phyloP scores from a whole-genome alignment of 768 basidiomycete species.

The Termitomyces sp. region DNA sequence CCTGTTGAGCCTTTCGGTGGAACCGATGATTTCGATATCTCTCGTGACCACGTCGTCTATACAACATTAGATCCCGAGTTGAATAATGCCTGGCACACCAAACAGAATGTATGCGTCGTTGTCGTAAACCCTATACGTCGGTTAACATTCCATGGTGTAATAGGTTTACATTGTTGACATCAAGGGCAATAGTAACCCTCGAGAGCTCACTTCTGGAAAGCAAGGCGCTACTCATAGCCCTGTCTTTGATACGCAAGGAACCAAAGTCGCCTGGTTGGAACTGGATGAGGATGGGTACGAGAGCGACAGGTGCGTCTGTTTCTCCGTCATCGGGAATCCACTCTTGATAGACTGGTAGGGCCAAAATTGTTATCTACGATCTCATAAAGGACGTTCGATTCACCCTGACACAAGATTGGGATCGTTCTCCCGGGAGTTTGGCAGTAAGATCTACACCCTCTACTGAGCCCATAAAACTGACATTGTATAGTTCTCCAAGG shows the following conservation, averaged over 20 bases:
- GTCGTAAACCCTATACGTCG: neutral
- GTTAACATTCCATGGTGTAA: neutral
- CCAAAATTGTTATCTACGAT: constrained; percentile 79
- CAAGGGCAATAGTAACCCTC: constrained; percentile 41
- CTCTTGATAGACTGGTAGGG: constrained; percentile 32
- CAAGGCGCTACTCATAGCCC: constrained; percentile 84
- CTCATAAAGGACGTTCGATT: constrained; percentile 61
- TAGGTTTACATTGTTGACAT: constrained; percentile 73
- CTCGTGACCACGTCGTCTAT: constrained; percentile 66
- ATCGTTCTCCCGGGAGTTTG: constrained; percentile 66
- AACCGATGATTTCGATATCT: constrained; percentile 76
- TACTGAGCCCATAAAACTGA: neutral
- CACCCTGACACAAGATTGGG: constrained; percentile 81
- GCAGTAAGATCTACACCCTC: constrained; percentile 39
- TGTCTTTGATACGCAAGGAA: constrained; percentile 60
- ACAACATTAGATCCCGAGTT: constrained; percentile 83
- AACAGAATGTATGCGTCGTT: constrained; percentile 61
- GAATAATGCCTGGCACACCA: constrained; percentile 81
- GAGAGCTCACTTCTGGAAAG: constrained; percentile 75
- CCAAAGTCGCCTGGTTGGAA: constrained; percentile 85
- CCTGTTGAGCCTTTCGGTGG: constrained; percentile 91
- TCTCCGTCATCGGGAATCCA: neutral
- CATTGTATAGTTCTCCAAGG: constrained; percentile 62
- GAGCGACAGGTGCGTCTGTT: constrained; percentile 58
- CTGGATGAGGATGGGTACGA: constrained; percentile 88